Conservation (phyloP, 1,284 basidiomycete species). For the Boletus sp. region DNA sequence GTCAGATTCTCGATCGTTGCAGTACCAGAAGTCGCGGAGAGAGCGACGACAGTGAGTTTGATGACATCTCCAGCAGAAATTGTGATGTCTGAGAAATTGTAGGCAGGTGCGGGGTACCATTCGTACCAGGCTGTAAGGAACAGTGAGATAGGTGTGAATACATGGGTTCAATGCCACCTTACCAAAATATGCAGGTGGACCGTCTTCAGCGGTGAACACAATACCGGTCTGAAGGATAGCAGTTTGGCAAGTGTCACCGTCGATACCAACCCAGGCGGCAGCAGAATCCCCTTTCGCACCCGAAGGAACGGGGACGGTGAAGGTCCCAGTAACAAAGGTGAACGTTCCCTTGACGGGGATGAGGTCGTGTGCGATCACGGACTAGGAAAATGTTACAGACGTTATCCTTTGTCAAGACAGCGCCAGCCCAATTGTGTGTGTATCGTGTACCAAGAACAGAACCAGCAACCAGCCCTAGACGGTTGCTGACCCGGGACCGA, state of each 20-base stretch:
- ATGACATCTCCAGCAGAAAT: constrained; percentile 15
- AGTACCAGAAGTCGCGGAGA: not conserved
- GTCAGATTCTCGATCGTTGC: constrained; percentile 13
- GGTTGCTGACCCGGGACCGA: no score
- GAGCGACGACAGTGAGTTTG: constrained; percentile 2
- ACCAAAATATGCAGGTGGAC: constrained; percentile 6
- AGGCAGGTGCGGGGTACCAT: not conserved
- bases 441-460: no score
- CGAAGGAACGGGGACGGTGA: constrained; percentile 7
- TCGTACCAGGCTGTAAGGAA: constrained; percentile 11
- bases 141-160: not conserved
- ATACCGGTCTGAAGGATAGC: constrained; percentile 9
- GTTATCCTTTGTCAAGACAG: not conserved
- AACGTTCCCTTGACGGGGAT: constrained; percentile 8
- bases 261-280: constrained; percentile 10
- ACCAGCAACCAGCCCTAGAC: no score
- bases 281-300: not conserved
- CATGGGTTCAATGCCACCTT: not conserved
- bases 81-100: not conserved
- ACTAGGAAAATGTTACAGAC: not conserved
- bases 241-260: constrained; percentile 1
- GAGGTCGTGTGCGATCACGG: not conserved
- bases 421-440: not conserved
- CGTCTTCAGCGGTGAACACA: not conserved
- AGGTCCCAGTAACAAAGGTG: constrained; percentile 2